Evolutionary conservation across 2,329 filamentous ascomycete species (phyloP), one percentile per base, ranked within the genome.

Genomic region (Penicillium sp.): DNA sequence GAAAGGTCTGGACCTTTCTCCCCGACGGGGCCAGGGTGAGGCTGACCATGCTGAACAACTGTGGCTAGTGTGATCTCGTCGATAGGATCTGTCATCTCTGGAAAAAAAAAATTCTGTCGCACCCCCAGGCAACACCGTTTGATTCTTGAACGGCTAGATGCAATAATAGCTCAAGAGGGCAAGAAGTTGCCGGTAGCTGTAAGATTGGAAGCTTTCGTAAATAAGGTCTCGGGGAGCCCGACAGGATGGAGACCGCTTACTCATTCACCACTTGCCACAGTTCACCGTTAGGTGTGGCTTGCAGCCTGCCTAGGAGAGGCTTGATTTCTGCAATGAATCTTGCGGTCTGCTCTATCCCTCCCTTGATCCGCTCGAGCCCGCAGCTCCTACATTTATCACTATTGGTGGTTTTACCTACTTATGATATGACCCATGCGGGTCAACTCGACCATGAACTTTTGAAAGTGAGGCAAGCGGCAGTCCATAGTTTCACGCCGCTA

Each of bases 231-330:
- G 58, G 62, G 29, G 61, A 59, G 54, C 25, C 62, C 63, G 62
- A 65, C 25, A 21, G 50, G 50, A 52, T 51, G 53, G 47, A 54
- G 27, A 29, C 43, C 21, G 14, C 27, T 60, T 55, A 33, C 33
- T 56, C 52, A 57, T 44, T 27, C 43, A 33, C 54, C 51, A 52
- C 44, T 51, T 57, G 62, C 64, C 64, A 67, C 63, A 63, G 23
- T 45, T 53, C 57, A 58, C 57, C 60, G 60, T 65, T 62, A 23
- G 46, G 31, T 64, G 64, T 64, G 64, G 64, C 64, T 60, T 60
- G 50, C 52, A 60, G 46, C 37, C 61, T 21, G 9, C 33, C 29
- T 46, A 11, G 23, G 26, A 53, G 46, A 42, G 33, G 26, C 45
- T 47, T 26, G 33, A 46, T n/a, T 56, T 44, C 37, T 63, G 57